Conservation (phyloP, 805 yeast species). For the Candida ascalaphidarum region DNA sequence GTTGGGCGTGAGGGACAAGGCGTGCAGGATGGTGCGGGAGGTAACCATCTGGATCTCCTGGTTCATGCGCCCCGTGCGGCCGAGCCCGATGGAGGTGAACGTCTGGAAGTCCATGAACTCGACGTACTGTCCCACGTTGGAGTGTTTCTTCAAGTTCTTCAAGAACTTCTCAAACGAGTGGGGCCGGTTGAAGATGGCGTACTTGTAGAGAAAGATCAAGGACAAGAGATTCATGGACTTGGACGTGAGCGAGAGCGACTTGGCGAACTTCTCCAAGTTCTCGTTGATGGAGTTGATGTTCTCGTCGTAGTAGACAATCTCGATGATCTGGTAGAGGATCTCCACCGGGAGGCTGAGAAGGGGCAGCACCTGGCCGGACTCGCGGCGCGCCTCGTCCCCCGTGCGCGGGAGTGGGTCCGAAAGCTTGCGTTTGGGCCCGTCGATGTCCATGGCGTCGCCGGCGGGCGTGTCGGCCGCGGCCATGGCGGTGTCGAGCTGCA, state of each 20-base stretch:
- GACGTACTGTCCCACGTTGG: conserved; percentile 50
- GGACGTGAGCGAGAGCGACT: conserved; percentile 47
- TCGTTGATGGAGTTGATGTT: conserved; percentile 43
- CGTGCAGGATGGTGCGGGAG: conserved; percentile 55
- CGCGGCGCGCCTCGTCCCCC: too few species aligned
- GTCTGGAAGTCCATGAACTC: conserved; percentile 80
- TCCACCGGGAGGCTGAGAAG: conserved; percentile 43
- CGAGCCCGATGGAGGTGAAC: conserved; percentile 82
- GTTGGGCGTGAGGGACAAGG: conserved; percentile 56
- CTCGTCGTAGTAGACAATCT: conserved; percentile 47
- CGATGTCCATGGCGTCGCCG: too few species aligned
- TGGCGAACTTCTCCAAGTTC: conserved; percentile 42
- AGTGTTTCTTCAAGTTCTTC: conserved; percentile 37
- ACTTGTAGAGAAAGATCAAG: conserved; percentile 51
- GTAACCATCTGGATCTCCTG: conserved; percentile 89
- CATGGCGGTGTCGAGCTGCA: too few species aligned
- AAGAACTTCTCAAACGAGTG: conserved; percentile 69
- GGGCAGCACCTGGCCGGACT: conserved; percentile 4
- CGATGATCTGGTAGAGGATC: conserved; percentile 45
- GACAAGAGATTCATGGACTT: conserved; percentile 51
- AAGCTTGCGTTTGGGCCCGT: too few species aligned
- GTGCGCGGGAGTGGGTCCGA: too few species aligned
- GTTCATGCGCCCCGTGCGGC: conserved; percentile 84
- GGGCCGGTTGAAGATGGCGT: conserved; percentile 71
- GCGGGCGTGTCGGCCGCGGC: too few species aligned